Evolutionary conservation across 2,329 filamentous ascomycete genomes (phyloP).

Genomic region (Claviceps fusiformis): DNA sequence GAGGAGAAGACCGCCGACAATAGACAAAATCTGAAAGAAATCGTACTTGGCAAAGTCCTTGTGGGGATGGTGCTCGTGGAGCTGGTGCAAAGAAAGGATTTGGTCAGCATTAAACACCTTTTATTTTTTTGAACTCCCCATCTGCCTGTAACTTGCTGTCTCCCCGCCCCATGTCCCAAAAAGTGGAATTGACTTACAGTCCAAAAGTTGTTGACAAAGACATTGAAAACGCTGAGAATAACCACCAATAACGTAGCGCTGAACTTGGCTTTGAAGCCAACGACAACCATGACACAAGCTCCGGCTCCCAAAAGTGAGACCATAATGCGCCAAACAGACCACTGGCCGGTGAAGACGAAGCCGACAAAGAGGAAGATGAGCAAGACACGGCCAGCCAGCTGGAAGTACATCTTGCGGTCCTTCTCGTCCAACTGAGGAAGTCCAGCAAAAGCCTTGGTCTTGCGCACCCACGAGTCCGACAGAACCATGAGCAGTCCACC

Average conservation of each 20-base stretch:
- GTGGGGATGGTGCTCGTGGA: slow-evolving; percentile 95
- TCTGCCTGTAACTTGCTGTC: neutral
- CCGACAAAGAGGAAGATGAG: slow-evolving; percentile 96
- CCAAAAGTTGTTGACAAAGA: slow-evolving; percentile 99
- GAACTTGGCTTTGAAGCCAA: slow-evolving; percentile 99
- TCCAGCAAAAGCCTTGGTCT: slow-evolving; percentile 91
- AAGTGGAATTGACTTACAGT: slow-evolving; percentile 51
- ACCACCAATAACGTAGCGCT: slow-evolving; percentile 91
- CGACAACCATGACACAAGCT: slow-evolving; percentile 95
- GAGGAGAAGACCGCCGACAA: slow-evolving; percentile 89
- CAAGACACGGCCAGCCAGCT: slow-evolving; percentile 87
- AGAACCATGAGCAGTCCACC: slow-evolving; percentile 96
- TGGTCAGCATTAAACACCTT: neutral
- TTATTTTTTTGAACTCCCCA: neutral
- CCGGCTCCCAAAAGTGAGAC: slow-evolving; percentile 77
- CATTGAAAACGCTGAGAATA: slow-evolving; percentile 90
- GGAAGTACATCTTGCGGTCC: slow-evolving; percentile 99
- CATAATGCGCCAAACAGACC: slow-evolving; percentile 76
- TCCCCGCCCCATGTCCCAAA: neutral
- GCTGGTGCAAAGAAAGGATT: slow-evolving; percentile 32
- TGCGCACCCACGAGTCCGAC: slow-evolving; percentile 94
- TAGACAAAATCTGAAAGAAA: slow-evolving; percentile 99
- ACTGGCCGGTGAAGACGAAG: slow-evolving; percentile 89
- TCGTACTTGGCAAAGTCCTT: slow-evolving; percentile 99
- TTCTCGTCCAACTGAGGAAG: slow-evolving; percentile 93